A percentile compares a stretch with the other conserved stretches of the same genome.
Conservation (phyloP, 139 green algal species). For the Chlamydomonas eustigma region DNA sequence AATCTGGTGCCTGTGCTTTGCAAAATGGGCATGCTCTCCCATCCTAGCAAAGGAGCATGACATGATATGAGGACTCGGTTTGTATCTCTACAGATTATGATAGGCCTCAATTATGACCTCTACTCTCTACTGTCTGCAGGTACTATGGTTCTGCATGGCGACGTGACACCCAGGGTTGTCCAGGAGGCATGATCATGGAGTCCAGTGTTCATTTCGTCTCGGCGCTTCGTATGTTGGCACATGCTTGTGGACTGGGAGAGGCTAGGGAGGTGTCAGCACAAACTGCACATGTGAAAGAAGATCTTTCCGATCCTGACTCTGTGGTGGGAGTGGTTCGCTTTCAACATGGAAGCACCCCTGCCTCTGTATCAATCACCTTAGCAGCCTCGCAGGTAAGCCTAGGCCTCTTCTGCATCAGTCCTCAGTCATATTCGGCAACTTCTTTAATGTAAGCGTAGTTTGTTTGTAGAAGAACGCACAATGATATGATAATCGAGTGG, state of each 20-base stretch:
- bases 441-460: too few relatives aligned
- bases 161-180: slow-evolving; percentile 37
- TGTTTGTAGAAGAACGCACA: too few relatives aligned
- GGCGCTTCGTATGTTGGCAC: slow-evolving; percentile 36
- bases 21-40: too few relatives aligned
- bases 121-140: too few relatives aligned
- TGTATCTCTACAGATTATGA: too few relatives aligned
- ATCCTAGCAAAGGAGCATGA: too few relatives aligned
- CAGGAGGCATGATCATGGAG: slow-evolving; percentile 55
- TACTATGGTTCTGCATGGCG: slow-evolving; percentile 54
- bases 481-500: too few relatives aligned
- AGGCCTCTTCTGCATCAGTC: too few relatives aligned
- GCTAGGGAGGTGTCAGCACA: background rate
- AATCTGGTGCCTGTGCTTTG: background rate
- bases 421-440: too few relatives aligned
- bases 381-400: slow-evolving; percentile 22
- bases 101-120: too few relatives aligned
- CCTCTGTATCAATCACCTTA: slow-evolving; percentile 36
- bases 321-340: slow-evolving; percentile 32
- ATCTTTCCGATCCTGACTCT: slow-evolving; percentile 36
- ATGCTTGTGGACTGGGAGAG: slow-evolving; percentile 25
- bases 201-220: slow-evolving; percentile 51
- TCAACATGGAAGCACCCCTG: slow-evolving; percentile 4
- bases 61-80: too few relatives aligned
- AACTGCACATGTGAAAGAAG: slow-evolving; percentile 12